Evolutionary conservation across 2,329 filamentous ascomycete genomes (phyloP), one percentile per base, ranked within the genome.

Genomic region (Penicillium sp.): DNA sequence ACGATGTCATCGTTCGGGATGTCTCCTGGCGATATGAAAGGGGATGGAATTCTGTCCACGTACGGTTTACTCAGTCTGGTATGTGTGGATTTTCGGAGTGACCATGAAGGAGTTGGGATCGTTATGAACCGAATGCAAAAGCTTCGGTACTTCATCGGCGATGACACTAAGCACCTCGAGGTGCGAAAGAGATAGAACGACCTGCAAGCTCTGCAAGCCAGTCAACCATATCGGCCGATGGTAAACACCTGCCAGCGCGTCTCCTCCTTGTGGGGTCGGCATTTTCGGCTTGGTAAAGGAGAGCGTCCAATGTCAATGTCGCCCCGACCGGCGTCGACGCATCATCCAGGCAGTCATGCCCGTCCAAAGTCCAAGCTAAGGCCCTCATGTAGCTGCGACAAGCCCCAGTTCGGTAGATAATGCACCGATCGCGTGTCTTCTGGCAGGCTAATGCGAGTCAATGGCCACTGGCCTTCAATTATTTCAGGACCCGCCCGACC

Each of bases 351-450:
- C 31, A 31, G 14, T 10, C 24, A 31, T 46, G 43, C 13, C 22
- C 13, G 24, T 31, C 31, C 31, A 31, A 9, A 31, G 31, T 31
- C 31, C 31, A 10, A 31, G 9, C 10, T 6, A 31, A 31, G 2
- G 31, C 7, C 31, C 7, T 31, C 18, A 33, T 33, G 27, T 33
- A 18, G 9, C 46, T 18, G 46, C n/a, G 46, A 22, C 46, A 31
- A 19, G 18, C 35, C 10, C 53, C 41, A 37, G 41, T 31, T 3
- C 11, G 31, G n/a, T 49, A 35, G 27, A 49, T 49, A 19, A 54
- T 51, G 56, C 51, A 51, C 51, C 55, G 51, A 59, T 55, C 40
- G 39, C 51, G 51, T 46, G 39, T 37, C 49, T 24, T 47, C 39
- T 47, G 22, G 33, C 54, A 52, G 11, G 18, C 37, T 49, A 44